Evolutionary conservation across 2,329 filamentous ascomycete genomes (phyloP).

Genomic region (Fusarium sp.): DNA sequence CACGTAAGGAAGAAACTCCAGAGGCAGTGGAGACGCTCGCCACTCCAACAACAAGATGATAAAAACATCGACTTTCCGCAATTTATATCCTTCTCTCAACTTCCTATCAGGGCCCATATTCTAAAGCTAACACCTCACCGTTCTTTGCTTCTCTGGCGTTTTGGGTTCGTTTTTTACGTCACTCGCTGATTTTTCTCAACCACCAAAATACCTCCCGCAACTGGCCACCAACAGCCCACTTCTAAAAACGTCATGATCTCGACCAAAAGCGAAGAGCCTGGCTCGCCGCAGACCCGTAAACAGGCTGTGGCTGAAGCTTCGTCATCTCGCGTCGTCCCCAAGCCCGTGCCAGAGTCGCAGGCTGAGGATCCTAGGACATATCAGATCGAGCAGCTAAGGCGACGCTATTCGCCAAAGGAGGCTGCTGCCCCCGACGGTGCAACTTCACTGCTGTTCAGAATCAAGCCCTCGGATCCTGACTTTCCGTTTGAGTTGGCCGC

Average conservation of each 20-base stretch:
- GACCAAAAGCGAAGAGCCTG: slow-evolving; percentile 45
- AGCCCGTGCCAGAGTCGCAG: slow-evolving; percentile 75
- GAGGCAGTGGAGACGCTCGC: slow-evolving; percentile 35
- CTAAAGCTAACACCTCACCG: neutral
- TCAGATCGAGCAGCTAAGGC: slow-evolving; percentile 78
- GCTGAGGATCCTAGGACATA: slow-evolving; percentile 77
- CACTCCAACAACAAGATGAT: slow-evolving; percentile 35
- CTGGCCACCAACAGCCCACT: slow-evolving; percentile 9
- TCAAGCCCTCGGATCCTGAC: slow-evolving; percentile 83
- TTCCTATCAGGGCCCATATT: neutral
- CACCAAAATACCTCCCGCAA: slow-evolving; percentile 18
- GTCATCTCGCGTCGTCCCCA: slow-evolving; percentile 67
- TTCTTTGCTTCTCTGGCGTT: slow-evolving; percentile 26
- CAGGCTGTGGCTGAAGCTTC: slow-evolving; percentile 63
- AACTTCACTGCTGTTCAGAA: slow-evolving; percentile 71
- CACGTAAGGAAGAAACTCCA: slow-evolving; percentile 31
- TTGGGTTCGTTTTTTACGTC: slow-evolving; percentile 25
- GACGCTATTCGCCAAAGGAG: slow-evolving; percentile 70
- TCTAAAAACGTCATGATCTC: slow-evolving; percentile 55
- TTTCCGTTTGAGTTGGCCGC: slow-evolving; percentile 82
- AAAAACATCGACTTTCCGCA: slow-evolving; percentile 26
- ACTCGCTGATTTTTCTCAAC: slow-evolving; percentile 1
- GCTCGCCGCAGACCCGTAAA: slow-evolving; percentile 51
- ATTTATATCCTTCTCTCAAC: neutral
- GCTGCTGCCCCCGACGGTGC: slow-evolving; percentile 59